Evolutionary conservation across 1,284 basidiomycete genomes (phyloP).

Genomic region (Papiliotrema fonsecae): DNA sequence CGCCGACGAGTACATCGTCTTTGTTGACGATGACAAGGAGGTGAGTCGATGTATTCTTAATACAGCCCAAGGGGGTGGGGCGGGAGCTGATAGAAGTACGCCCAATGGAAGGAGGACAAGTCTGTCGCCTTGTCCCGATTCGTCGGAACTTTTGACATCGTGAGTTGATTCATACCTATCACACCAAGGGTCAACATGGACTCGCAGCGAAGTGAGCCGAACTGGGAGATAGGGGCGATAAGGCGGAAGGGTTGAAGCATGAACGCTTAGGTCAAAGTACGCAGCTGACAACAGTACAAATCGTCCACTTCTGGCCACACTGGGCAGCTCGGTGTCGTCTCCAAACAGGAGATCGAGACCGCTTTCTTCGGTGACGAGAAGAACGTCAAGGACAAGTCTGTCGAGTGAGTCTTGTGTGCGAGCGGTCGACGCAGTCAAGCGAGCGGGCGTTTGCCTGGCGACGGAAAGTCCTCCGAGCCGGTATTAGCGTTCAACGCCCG

Average conservation of each 20-base stretch:
- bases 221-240: too few relatives aligned
- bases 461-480: too few relatives aligned
- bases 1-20: conserved; percentile 43
- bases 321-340: conserved; percentile 36
- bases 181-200: too few relatives aligned
- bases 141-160: conserved; percentile 40
- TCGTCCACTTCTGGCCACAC: conserved; percentile 39
- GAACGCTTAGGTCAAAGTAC: too few relatives aligned
- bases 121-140: conserved; percentile 41
- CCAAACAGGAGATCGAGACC: conserved; percentile 42
- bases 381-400: conserved; percentile 43
- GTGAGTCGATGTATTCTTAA: conserved; percentile 14
- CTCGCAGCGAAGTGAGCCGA: too few relatives aligned
- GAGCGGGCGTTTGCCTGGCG: too few relatives aligned
- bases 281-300: conserved; percentile 26
- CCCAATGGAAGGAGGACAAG: conserved; percentile 42
- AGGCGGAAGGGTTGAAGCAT: too few relatives aligned
- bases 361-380: conserved; percentile 43
- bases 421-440: neutral
- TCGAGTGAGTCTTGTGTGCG: conserved; percentile 33
- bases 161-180: conserved; percentile 28
- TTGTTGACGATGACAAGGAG: conserved; percentile 41
- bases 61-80: neutral
- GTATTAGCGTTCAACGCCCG: neutral
- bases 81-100: conserved; percentile 20